A percentile compares a stretch with the other conserved stretches of the same genome.
These are phyloP conservation scores for Pythium brachiatum DNA, from an alignment of 352 stramenopile species.

Conservation along the genomic window DNA sequence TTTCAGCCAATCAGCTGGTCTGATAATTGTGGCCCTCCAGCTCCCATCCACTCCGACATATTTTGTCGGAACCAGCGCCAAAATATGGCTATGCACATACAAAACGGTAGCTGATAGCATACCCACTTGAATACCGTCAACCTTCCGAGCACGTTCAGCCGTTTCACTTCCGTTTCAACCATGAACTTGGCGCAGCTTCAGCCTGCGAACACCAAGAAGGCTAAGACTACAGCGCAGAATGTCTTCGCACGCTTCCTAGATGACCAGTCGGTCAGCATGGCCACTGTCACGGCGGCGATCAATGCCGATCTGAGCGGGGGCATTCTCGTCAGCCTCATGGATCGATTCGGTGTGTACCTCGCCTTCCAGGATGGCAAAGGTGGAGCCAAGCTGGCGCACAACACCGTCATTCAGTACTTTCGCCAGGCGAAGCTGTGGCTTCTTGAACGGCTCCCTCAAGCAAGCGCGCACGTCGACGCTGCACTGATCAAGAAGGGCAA, in stretches of 20 bases:
- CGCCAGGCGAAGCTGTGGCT: conserved; percentile 19
- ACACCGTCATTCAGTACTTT: conserved; percentile 19
- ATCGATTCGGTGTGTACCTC: conserved; percentile 21
- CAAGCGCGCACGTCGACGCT: conserved; percentile 1
- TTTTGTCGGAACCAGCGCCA: not conserved
- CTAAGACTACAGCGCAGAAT: not conserved
- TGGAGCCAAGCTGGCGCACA: conserved; percentile 1
- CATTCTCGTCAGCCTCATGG: conserved; percentile 7
- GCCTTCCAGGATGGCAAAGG: conserved; percentile 8
- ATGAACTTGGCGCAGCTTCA: not conserved
- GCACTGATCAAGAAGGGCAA: not conserved
- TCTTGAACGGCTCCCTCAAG: conserved; percentile 13
- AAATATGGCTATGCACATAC: not conserved
- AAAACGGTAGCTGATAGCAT: not conserved
- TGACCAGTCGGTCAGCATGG: not conserved
- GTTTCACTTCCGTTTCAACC: not conserved
- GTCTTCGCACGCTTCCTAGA: conserved; percentile 1
- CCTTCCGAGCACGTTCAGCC: not conserved
- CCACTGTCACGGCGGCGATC: not conserved
- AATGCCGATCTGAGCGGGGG: not conserved
- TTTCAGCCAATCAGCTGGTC: too few species aligned
- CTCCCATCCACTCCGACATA: not conserved
- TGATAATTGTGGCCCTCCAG: too few species aligned
- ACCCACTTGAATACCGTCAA: not conserved
- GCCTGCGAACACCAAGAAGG: not conserved